Base-by-base conservation (phyloP, 2,329 filamentous ascomycete species). In the Emergomyces pasteurianus region DNA sequence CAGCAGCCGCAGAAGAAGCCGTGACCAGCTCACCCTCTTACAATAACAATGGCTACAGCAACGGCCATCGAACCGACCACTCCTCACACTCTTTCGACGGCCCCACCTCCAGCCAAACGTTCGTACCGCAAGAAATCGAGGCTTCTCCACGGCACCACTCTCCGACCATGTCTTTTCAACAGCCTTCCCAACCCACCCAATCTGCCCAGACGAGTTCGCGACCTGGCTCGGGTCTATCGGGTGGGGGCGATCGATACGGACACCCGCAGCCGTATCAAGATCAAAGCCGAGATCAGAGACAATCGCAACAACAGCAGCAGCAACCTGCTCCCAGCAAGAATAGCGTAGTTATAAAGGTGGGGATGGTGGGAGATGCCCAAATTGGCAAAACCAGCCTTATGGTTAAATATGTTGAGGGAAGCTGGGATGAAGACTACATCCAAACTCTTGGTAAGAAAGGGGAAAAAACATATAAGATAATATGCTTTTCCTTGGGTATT, bases 391-490 rank as follows among this genome's bases (percentile, higher is more conserved):
- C 94, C 21, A 96, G 92, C 65, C 78, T 99, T 72, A 99, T 99
- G 94, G 94, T 99, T 71, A 99, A 99, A 76, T 99, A 99, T 72
- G 94, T 99, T 60, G 94, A 99, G 78, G 94, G 94, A 63, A 96
- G 92, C 76, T 99, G 94, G 91, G 94, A 99, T 75, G 94, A 99
- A 78, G 94, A 99, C 74, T 99, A 99, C 76, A 99, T 99, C 71
- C 94, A 99, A 78, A 99, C 94, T 26, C 79, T 99, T 52, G 94
- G 85, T 87, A 75, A 64, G 79, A 43, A 31, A 7, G 31, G 7
- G 31, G 31, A 31, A 31, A 31, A 31, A 31, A 31, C 3, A 7
- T 3, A 31, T 3, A 31, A 31, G 31, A 31, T 31, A 31, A 31
- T 31, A 31, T 31, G n/a, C n/a, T n/a, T n/a, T n/a, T n/a, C n/a